Evolutionary conservation across 169 alveolate genomes (phyloP), one percentile per base, ranked within the genome.

Genomic region (Perkinsus marinus): DNA sequence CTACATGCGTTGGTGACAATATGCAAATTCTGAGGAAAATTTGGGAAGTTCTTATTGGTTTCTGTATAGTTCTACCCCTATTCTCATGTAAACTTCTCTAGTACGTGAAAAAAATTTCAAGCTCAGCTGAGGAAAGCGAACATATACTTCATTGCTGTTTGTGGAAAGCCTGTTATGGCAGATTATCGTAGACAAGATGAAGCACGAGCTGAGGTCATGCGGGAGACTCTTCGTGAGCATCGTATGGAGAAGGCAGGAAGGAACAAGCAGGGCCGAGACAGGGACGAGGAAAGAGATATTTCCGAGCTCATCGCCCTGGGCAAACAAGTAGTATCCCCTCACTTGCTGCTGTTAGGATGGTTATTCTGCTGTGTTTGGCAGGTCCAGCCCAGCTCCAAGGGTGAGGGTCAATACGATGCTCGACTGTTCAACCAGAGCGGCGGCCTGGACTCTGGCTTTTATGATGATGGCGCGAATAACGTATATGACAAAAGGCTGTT

Each of bases 221-320:
- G 79, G 22, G 79, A 57, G 79, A 57, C 79, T 16, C 79, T 57
- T 5, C 26, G 79, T 0, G 79, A 57, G 79, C 79, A 57, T 16
- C 79, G 79, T 57, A 57, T 57, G 79, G 79, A 89, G 90, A 95
- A 95, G 90, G 97, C 97, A 34, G 95, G 95, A 26, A 95, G 95
- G 92, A 97, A 96, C 22, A 57, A 57, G 89, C 93, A 96, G 30
- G 94, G 95, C 34, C 93, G 98, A 39, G 97, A 96, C 91, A 91
- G 95, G n/a, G 98, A 97, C 41, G 79, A 57, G 79, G 79, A 57
- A 30, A 92, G 98, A 92, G 99, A 97, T 92, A 95, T 97, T 34
- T 93, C 97, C 90, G 99, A 97, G 92, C 97, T 96, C 93, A 95
- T 97, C 38, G 98, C 98, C 41, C 94, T 97, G 34, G 98, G 98